Percentiles rank a stretch among this genome's conserved stretches.
Evolutionary conservation across 306 rosid species (phyloP).

Genomic region (Pyrus betulifolia): DNA sequence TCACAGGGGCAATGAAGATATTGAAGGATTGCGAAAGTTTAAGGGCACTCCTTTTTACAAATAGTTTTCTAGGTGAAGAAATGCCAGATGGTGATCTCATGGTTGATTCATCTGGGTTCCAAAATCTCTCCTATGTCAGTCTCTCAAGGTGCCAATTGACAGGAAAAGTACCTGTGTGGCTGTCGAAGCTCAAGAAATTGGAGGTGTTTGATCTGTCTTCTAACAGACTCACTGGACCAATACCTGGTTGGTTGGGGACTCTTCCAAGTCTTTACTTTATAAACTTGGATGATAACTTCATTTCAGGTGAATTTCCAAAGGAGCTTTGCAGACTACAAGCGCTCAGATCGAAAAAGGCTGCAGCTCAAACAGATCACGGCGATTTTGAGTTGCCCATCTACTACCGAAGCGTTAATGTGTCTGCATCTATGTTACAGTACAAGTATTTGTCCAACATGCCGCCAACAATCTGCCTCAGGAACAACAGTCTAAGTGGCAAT

Average conservation of each 20-base stretch:
- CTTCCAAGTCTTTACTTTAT: neutral
- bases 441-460: neutral
- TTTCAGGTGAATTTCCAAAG: slow-evolving; percentile 4
- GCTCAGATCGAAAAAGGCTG: neutral
- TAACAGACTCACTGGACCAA: neutral
- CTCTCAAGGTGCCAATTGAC: neutral
- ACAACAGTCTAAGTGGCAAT: neutral
- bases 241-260: neutral
- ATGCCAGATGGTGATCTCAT: neutral
- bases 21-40: no score
- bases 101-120: neutral
- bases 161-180: neutral
- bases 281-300: neutral
- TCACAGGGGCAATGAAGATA: neutral
- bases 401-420: neutral
- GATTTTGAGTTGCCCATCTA: neutral
- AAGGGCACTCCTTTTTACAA: no score
- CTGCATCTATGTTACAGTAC: neutral
- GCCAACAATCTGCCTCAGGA: neutral
- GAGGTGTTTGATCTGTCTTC: neutral
- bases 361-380: neutral
- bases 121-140: neutral
- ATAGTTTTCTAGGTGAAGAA: neutral
- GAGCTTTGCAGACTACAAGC: neutral
- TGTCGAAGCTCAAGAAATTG: neutral